Conservation (phyloP, 176 grass and related monocot genomes). For the Themeda triandra region DNA sequence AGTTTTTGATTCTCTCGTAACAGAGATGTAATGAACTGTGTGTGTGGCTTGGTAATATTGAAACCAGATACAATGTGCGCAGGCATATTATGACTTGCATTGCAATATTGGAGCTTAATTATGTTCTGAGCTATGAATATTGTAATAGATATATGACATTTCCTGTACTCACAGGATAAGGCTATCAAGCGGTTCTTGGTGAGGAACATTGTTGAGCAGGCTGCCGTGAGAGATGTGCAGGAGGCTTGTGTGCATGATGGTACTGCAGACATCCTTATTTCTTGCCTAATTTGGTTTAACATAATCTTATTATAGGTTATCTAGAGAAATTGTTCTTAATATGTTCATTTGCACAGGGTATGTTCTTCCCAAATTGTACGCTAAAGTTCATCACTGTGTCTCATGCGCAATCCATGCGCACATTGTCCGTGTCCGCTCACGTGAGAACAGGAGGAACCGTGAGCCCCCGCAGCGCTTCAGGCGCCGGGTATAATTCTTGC, state of each 20-base stretch:
- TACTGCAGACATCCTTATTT: not conserved
- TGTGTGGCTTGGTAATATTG: not conserved
- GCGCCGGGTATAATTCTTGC: constrained; percentile 46
- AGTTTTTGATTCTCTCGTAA: not conserved
- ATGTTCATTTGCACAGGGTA: constrained; percentile 30
- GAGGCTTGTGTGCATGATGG: constrained; percentile 75
- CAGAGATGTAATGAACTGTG: not conserved
- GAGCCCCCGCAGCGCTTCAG: constrained; percentile 67
- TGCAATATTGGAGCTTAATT: not conserved
- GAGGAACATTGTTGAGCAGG: constrained; percentile 73
- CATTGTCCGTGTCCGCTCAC: constrained; percentile 57
- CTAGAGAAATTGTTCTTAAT: not conserved
- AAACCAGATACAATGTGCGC: not conserved
- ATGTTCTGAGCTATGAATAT: not conserved
- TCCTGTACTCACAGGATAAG: constrained; percentile 43
- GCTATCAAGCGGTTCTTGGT: constrained; percentile 71
- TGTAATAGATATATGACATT: not conserved
- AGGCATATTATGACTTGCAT: not conserved
- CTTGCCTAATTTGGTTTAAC: not conserved
- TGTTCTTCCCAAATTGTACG: constrained; percentile 59
- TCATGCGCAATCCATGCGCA: constrained; percentile 68
- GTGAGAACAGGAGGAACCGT: constrained; percentile 58
- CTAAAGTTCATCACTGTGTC: constrained; percentile 63
- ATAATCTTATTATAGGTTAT: not conserved
- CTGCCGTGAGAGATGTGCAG: constrained; percentile 68